phyloP scores from a whole-genome alignment of 139 green algal species.

The Closterium sp. region DNA sequence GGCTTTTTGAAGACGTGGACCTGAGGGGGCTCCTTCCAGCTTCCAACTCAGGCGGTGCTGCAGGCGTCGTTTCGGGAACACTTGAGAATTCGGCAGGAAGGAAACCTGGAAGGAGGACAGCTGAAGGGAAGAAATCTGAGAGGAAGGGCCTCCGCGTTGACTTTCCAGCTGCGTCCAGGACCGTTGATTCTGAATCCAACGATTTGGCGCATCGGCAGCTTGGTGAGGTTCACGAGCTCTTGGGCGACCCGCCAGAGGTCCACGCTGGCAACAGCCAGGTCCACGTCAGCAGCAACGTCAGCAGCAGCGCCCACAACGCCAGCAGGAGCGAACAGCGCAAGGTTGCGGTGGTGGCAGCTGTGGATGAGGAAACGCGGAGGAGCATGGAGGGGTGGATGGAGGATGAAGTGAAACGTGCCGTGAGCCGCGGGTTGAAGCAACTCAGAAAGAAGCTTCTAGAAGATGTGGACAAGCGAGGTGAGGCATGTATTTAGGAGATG shows the following conservation, averaged over 20 bases:
- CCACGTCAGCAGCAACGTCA: too few relatives aligned
- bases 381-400: background rate
- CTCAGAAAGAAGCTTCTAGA: background rate
- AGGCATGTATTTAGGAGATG: background rate
- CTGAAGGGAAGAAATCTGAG: too few relatives aligned
- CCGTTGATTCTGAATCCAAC: too few relatives aligned
- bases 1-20: background rate
- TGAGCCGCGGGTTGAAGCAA: background rate
- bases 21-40: too few relatives aligned
- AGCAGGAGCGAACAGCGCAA: background rate
- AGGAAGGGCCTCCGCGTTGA: too few relatives aligned
- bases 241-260: background rate
- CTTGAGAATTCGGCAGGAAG: too few relatives aligned
- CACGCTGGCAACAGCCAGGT: background rate
- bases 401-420: background rate
- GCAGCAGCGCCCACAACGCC: background rate
- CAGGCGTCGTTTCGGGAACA: too few relatives aligned
- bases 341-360: background rate
- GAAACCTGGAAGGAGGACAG: too few relatives aligned
- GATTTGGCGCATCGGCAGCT: background rate
- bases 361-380: background rate
- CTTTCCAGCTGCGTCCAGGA: too few relatives aligned
- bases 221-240: background rate
- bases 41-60: too few relatives aligned
- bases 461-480: background rate